These are phyloP conservation scores for Suillus fuscotomentosus DNA, from an alignment of 768 basidiomycete species.

Conservation along the genomic window DNA sequence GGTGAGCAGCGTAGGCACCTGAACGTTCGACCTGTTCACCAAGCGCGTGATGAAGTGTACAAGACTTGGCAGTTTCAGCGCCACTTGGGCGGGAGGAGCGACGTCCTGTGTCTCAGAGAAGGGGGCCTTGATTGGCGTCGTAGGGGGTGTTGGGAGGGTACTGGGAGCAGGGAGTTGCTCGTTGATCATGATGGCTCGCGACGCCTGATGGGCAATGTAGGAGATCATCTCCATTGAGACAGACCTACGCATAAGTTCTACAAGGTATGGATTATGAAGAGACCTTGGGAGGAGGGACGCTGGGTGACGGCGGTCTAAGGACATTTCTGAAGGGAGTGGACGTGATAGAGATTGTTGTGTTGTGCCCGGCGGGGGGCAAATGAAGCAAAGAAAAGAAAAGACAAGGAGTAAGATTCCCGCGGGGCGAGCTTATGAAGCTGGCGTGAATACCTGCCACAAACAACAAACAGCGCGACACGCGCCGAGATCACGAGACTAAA, in stretches of 20 bases:
- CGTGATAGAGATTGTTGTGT: slow-evolving; percentile 30
- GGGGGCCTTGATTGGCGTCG: slow-evolving; percentile 53
- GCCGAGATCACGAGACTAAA: slow-evolving; percentile 31
- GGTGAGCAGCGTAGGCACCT: slow-evolving; percentile 85
- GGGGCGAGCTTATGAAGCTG: slow-evolving; percentile 11
- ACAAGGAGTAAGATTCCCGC: not conserved
- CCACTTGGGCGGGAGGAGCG: slow-evolving; percentile 16
- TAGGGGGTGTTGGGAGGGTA: slow-evolving; percentile 64
- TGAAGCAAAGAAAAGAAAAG: slow-evolving; percentile 16
- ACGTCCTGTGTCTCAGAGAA: slow-evolving; percentile 30
- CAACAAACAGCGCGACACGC: slow-evolving; percentile 19
- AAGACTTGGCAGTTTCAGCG: slow-evolving; percentile 56
- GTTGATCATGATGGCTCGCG: slow-evolving; percentile 71
- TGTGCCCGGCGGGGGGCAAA: slow-evolving; percentile 12
- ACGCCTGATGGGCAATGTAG: slow-evolving; percentile 78
- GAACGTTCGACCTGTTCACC: slow-evolving; percentile 80
- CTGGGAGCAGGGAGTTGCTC: slow-evolving; percentile 37
- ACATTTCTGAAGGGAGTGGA: slow-evolving; percentile 35
- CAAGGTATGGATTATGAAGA: slow-evolving; percentile 77
- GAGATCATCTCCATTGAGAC: slow-evolving; percentile 86
- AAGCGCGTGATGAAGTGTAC: slow-evolving; percentile 84
- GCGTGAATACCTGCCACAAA: slow-evolving; percentile 7
- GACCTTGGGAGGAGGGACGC: slow-evolving; percentile 79
- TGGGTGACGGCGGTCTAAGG: slow-evolving; percentile 53
- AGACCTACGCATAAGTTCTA: slow-evolving; percentile 72